Evolutionary conservation across 306 rosid genomes (phyloP), one percentile per base, ranked within the genome.

Genomic region (Dalbergia cultrata): DNA sequence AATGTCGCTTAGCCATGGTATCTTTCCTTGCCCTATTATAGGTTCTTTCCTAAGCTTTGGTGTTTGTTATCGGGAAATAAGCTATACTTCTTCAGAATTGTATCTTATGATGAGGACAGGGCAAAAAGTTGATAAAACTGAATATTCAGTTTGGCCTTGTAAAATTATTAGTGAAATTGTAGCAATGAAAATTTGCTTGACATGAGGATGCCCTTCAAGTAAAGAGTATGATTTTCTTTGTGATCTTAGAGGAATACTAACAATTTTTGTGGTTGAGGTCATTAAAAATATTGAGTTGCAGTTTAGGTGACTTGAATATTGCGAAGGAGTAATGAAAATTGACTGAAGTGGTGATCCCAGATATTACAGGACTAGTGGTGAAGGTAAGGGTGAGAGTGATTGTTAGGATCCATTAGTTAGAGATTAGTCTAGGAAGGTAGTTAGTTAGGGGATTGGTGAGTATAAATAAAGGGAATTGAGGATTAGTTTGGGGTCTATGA

Each of bases 141-240:
- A 37, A 37, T 37, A 37, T 4, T 37, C 41, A 37, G 41, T 37
- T 37, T 37, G 41, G 7, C 6, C 6, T 5, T 37, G 41, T 37
- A 37, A 70, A 59, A 34, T 61, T 31, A 54, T 34, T 13, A 45
- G n/a, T 59, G 31, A 31, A 52, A 35, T 35, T 60, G 7, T 62
- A 19, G 65, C 17, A 5, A 56, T 43, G 61, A 54, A 80, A 64
- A 59, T 2, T 56, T 17, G 56, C 37, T 65, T 57, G 45, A 54
- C 45, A 60, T 35, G 71, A 37, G 79, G 80, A 43, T 65, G 54
- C 63, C 72, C 52, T 5, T 53, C 41, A 80, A 35, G 26, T 33
- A n/a, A 57, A 79, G 52, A 80, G 67, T 52, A 50, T 39, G 21
- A 34, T 16, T 53, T 80, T 21, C 14, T 47, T 17, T 19, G 56